Base-by-base conservation (phyloP, 345 rosid genomes). In the Cardamine resedifolia region DNA sequence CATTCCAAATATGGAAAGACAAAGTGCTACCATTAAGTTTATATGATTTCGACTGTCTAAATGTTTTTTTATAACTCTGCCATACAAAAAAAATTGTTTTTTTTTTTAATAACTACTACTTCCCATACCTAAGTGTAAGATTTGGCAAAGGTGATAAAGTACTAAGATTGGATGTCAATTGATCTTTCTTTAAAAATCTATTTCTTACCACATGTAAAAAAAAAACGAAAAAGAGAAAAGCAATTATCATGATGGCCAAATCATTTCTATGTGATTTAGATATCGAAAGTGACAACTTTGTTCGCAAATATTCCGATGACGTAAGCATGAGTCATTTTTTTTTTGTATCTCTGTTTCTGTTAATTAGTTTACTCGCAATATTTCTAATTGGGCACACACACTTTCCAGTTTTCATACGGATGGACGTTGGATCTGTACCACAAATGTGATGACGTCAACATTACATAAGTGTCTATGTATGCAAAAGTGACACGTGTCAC, bases 401-500 rank as follows among this genome's bases (percentile, higher is more conserved):
- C 52, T 41, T 36, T 50, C 43, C 44, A 36, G 28, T 47, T 26
- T 64, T 51, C 19, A 12, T n/a, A n/a, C n/a, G n/a, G n/a, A n/a
- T n/a, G n/a, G n/a, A n/a, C n/a, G n/a, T n/a, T n/a, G n/a, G n/a
- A n/a, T n/a, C n/a, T n/a, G n/a, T 9, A 30, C 20, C 41, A 6
- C 28, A 38, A 39, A 4, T 48, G 0, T 18, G 58, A 30, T 76
- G 79, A 76, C 79, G 76, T 63, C 71, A 70, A 56, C 28, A 12
- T 70, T 63, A 65, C 75, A 53, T 70, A 70, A 48, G 61, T 64
- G 47, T 56, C 34, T 70, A 76, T 76, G 79, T 76, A 76, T 64
- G 75, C 75, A 76, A 56, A 52, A 7, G 12, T 33, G 15, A 34
- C 62, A 45, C 74, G 79, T 68, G 74, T 43, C 74, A 68, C 1